Evolutionary conservation across 140 eudicot species (phyloP).

Genomic region (Anethum foeniculum): DNA sequence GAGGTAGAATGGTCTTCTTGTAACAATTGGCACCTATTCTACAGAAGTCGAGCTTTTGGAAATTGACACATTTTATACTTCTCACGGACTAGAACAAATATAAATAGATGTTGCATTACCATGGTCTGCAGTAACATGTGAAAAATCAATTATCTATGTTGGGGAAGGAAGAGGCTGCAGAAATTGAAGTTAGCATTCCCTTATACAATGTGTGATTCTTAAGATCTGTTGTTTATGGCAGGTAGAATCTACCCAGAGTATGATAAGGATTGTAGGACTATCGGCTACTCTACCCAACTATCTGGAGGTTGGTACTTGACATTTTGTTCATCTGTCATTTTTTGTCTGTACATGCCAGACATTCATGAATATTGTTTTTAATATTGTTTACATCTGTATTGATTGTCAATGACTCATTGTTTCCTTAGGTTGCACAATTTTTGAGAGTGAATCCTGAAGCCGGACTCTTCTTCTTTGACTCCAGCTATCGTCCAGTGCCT

Average conservation of each 20-base stretch:
- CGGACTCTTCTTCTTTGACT: slow-evolving; percentile 93
- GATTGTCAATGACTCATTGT: neutral
- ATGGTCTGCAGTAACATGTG: neutral
- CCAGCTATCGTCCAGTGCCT: slow-evolving; percentile 98
- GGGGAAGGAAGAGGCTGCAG: neutral
- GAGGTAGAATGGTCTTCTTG: neutral
- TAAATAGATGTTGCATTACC: neutral
- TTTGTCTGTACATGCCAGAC: neutral
- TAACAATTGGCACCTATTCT: neutral
- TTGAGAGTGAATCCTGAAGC: slow-evolving; percentile 88
- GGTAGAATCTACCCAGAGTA: slow-evolving; percentile 95
- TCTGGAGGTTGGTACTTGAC: slow-evolving; percentile 59
- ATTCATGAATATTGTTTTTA: neutral
- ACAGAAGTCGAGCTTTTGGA: neutral
- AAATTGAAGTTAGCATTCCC: neutral
- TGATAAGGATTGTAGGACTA: slow-evolving; percentile 97
- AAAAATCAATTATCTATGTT: neutral
- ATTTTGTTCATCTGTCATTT: slow-evolving; percentile 1
- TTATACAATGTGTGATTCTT: neutral
- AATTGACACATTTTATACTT: neutral
- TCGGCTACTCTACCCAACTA: slow-evolving; percentile 97
- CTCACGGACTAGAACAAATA: neutral
- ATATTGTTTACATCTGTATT: neutral
- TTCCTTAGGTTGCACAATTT: slow-evolving; percentile 84
- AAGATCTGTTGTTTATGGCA: slow-evolving; percentile 27